Percentiles rank a stretch among this genome's conserved stretches.
phyloP scores from a whole-genome alignment of 345 rosid genomes.

The Geranium rotundifolium region DNA sequence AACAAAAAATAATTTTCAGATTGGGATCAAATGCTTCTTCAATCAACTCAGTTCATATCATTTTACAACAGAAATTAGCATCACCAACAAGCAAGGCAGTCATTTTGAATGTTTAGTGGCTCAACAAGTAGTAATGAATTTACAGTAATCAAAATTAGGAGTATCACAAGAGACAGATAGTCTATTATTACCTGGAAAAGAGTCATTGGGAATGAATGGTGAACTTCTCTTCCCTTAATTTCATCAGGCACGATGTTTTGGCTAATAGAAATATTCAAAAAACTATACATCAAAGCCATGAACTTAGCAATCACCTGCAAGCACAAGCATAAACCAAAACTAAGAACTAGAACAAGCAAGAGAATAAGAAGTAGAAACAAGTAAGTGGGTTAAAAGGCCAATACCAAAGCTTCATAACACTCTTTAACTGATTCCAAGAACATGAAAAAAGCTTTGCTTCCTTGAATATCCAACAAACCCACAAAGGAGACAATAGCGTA shows the following conservation, averaged over 20 bases:
- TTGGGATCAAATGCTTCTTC: background rate
- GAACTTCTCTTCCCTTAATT: conserved; percentile 83
- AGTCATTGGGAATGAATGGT: conserved; percentile 88
- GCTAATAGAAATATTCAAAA: conserved; percentile 73
- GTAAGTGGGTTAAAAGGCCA: no score
- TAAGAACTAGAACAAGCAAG: no score
- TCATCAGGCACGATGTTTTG: conserved; percentile 62
- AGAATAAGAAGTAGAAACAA: no score
- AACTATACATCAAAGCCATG: conserved; percentile 80
- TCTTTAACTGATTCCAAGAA: conserved; percentile 81
- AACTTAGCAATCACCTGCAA: conserved; percentile 88
- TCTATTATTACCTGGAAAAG: conserved; percentile 53
- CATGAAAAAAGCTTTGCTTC: conserved; percentile 71
- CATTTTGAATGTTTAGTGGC: background rate
- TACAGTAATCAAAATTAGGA: background rate
- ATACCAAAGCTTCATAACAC: conserved; percentile 84
- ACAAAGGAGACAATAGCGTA: conserved; percentile 63
- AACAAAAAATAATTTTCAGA: background rate
- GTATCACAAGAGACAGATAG: background rate
- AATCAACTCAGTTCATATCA: background rate
- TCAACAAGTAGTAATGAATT: background rate
- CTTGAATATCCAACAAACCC: conserved; percentile 64
- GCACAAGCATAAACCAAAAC: conserved; percentile 1
- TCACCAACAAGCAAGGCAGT: no score
- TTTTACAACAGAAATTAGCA: background rate